Evolutionary conservation across 2,329 filamentous ascomycete species (phyloP), one percentile per base, ranked within the genome.

Genomic region (Calonectria pauciramosa): DNA sequence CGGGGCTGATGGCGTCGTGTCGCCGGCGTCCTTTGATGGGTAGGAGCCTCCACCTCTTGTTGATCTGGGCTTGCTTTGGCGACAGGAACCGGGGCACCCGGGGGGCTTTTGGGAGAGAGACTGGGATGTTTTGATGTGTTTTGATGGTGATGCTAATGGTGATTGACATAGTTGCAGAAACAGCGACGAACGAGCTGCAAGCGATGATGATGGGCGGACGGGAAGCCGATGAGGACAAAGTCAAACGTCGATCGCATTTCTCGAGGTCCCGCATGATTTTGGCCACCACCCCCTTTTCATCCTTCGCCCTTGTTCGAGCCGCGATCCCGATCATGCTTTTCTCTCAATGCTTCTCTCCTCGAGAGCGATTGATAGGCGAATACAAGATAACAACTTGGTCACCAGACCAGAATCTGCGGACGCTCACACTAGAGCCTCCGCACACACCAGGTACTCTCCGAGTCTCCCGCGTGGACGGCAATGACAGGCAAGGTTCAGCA

Each of bases 171-270:
- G 67, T 20, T 56, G 66, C 66, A 69, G 51, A 49, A 41, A 16
- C 32, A 52, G 56, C 47, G 34, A 51, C 47, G 54, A 72, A 68
- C 72, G 65, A 59, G 36, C 20, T 41, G 56, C 36, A 41, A 38
- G 64, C 64, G 20, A 68, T 47, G 63, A 71, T 69, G 75, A 75
- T 59, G 70, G 76, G 71, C 65, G 68, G 60, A 68, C 74, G 63
- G 70, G 72, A 71, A 68, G 73, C 71, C 65, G 59, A 72, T 49
- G 38, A 41, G 60, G 44, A 59, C 66, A 70, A 68, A 73, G 72
- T 63, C 60, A 76, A 72, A 52, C 69, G 70, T 71, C 75, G 70
- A 77, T 79, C 73, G 47, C 72, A 80, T 75, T 77, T 73, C 68
- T 71, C n/a, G 68, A 69, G 54, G 64, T 71, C 68, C 47, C 52